Percentiles rank a stretch among this genome's conserved stretches.
Evolutionary conservation across 2,329 filamentous ascomycete genomes (phyloP).

Genomic region (Penicillium sp.): DNA sequence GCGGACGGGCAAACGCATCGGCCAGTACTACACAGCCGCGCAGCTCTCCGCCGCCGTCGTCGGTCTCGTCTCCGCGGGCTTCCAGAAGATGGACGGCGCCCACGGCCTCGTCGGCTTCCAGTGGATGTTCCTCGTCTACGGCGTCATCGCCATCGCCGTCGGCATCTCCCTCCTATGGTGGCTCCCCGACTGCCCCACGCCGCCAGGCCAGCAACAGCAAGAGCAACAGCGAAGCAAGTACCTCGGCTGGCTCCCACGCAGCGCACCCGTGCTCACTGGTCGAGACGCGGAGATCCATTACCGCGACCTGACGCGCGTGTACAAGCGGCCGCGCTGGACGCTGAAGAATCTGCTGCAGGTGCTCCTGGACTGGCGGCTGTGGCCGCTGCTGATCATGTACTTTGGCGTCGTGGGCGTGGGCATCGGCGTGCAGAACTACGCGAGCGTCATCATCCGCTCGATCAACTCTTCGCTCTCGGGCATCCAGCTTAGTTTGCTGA

Average conservation of each 20-base stretch:
- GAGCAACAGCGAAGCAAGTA: slow-evolving; percentile 22
- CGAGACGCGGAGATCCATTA: slow-evolving; percentile 84
- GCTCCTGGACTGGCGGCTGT: slow-evolving; percentile 83
- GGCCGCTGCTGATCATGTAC: slow-evolving; percentile 88
- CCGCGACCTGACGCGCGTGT: slow-evolving; percentile 78
- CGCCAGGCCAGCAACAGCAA: slow-evolving; percentile 57
- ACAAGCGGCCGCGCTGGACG: slow-evolving; percentile 75
- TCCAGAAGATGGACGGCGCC: slow-evolving; percentile 85
- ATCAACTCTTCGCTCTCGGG: slow-evolving; percentile 76
- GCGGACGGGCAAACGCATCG: slow-evolving; percentile 84
- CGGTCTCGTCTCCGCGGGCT: slow-evolving; percentile 85
- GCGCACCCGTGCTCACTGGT: slow-evolving; percentile 73
- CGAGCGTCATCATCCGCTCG: slow-evolving; percentile 80
- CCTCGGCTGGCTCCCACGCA: slow-evolving; percentile 69
- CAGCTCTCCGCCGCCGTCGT: slow-evolving; percentile 90
- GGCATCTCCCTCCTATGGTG: slow-evolving; percentile 82
- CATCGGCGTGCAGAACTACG: slow-evolving; percentile 87
- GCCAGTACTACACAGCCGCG: slow-evolving; percentile 85
- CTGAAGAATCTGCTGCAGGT: slow-evolving; percentile 72
- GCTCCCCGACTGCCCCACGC: slow-evolving; percentile 81
- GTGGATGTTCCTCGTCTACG: slow-evolving; percentile 86
- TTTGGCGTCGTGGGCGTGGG: slow-evolving; percentile 93
- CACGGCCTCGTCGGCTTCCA: slow-evolving; percentile 71
- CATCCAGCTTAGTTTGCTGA: slow-evolving; percentile 78
- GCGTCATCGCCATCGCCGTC: slow-evolving; percentile 72